A percentile compares a stretch with the other conserved stretches of the same genome.
These are phyloP conservation scores for Gastroboletus turbinatus DNA, from an alignment of 1,284 basidiomycete genomes.

Conservation along the genomic window DNA sequence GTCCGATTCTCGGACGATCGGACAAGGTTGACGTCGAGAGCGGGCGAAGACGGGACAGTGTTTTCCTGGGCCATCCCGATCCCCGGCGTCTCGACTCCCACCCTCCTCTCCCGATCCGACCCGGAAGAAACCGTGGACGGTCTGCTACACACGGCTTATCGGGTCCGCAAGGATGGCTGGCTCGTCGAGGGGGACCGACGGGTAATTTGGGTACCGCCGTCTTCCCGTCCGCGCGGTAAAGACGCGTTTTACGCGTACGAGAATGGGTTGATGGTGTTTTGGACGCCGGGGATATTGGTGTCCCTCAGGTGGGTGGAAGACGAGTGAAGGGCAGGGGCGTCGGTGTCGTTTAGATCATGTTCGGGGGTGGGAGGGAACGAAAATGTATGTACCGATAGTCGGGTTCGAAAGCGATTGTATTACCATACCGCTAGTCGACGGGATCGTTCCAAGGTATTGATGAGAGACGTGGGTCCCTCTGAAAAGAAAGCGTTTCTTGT, in stretches of 20 bases:
- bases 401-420: too few species aligned
- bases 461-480: not conserved
- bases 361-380: not conserved
- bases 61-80: conserved; percentile 10
- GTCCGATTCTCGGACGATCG: conserved; percentile 15
- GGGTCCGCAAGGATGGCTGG: conserved; percentile 27
- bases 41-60: conserved; percentile 9
- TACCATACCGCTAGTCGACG: too few species aligned
- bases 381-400: not conserved
- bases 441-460: too few species aligned
- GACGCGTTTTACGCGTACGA: conserved; percentile 9
- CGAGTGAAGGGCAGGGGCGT: not conserved
- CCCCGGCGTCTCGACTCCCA: not conserved
- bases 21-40: conserved; percentile 8
- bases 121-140: conserved; percentile 12
- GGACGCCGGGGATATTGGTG: not conserved
- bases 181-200: conserved; percentile 17
- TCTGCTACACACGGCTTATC: conserved; percentile 8
- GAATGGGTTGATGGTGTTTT: conserved; percentile 6
- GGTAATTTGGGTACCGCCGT: conserved; percentile 17
- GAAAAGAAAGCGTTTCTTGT: not conserved
- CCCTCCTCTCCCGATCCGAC: conserved; percentile 10
- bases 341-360: not conserved
- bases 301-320: conserved; percentile 6
- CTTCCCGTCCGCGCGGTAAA: conserved; percentile 10